Base-by-base conservation (phyloP, 1,284 basidiomycete genomes). In the Cystobasidiaceae sp. region DNA sequence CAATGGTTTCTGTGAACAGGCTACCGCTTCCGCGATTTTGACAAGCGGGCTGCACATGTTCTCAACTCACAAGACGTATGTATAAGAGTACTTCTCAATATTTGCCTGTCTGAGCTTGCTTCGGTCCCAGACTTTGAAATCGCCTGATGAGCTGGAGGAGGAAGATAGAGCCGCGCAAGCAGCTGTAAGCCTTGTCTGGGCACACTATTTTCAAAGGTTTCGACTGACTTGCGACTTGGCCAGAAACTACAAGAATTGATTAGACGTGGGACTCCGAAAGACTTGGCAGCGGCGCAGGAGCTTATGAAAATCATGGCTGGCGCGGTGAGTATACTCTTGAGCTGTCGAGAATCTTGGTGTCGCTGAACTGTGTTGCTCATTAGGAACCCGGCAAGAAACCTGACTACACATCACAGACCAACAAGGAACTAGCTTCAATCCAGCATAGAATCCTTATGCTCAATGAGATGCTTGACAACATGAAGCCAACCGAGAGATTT, bases 221-320 rank as follows among this genome's bases (percentile, higher is more conserved):
- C 15, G 25, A 13, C 46, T 37, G 17, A 39, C 9, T 19, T 11
- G 9, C 15, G 2, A 33, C 1, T 21, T 30, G 8, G 4, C 11
- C 71, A 81, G 80, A 98, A 99, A 82, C 81, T 99, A 28, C 96
- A 99, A 79, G 96, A 99, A 76, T 84, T 98, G 32, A 97, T 99
- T 71, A 85, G 96, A 58, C 82, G 96, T 63, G 96, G 94, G 8
- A 96, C 93, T 19, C 96, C 96, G 0, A 85, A 91, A 67, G 96
- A 99, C 77, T 82, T 99, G 5, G 90, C 89, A 0, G 91, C 89
- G 9, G 96, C 96, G 1, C 94, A 98, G 75, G 94, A 99, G 73
- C 82, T 99, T 46, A 98, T 99, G 93, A 97, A 97, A 77, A 80
- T 87, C 1, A 84, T 98, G 59, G 88, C 93, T 0, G 96, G 94